A percentile compares a stretch with the other conserved stretches of the same genome.
phyloP scores from a whole-genome alignment of 2,329 filamentous ascomycete species.

The Verticillium nubilum region DNA sequence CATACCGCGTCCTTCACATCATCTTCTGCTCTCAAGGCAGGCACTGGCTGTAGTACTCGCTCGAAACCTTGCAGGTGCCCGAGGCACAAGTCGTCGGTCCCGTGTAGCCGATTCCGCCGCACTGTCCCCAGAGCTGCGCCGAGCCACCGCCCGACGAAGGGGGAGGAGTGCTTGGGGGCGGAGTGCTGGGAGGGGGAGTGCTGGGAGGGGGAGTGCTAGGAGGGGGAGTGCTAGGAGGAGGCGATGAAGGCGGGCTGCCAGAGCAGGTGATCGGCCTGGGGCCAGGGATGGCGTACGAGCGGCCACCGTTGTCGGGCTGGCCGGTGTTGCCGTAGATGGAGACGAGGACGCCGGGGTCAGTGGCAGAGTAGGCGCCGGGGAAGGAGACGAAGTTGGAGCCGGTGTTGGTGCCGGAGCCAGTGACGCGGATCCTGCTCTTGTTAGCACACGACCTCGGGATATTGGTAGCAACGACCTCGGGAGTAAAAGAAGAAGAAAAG shows the following conservation, averaged over 20 bases:
- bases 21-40: slow-evolving; percentile 1
- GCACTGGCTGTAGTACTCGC: slow-evolving; percentile 22
- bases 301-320: slow-evolving; percentile 7
- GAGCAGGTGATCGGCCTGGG: not conserved
- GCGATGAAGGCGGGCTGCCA: not conserved
- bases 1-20: not conserved
- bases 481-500: not conserved
- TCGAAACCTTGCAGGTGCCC: slow-evolving; percentile 20
- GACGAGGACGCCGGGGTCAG: slow-evolving; percentile 7
- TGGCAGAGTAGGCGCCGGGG: slow-evolving; percentile 26
- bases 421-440: slow-evolving; percentile 15
- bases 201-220: not conserved
- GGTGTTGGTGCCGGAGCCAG: slow-evolving; percentile 24
- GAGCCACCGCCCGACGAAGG: slow-evolving; percentile 5
- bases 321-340: slow-evolving; percentile 7
- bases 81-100: slow-evolving; percentile 19
- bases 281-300: slow-evolving; percentile 1
- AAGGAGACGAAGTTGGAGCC: slow-evolving; percentile 29
- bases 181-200: slow-evolving; percentile 1
- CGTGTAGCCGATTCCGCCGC: slow-evolving; percentile 16
- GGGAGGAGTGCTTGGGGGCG: slow-evolving; percentile 3
- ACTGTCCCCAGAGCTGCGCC: slow-evolving; percentile 16
- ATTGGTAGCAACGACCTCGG: too few species aligned
- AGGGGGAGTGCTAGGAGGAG: not conserved
- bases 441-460: too few species aligned